Base-by-base conservation (phyloP, 805 yeast genomes). In the Pichia deserticola region DNA sequence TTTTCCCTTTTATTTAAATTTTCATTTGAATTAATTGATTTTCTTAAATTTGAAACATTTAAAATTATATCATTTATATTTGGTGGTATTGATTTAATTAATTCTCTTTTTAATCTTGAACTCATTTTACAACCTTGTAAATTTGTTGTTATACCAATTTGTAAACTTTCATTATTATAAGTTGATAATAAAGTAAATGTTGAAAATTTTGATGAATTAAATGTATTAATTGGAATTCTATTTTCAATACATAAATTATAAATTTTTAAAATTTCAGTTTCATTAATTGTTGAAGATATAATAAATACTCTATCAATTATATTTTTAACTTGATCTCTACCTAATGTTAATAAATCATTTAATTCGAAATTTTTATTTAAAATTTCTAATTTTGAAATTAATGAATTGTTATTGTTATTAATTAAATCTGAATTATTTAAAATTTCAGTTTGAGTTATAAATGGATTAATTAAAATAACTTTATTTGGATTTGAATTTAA, bases 81-180 rank as follows among this genome's bases (percentile, higher is more conserved):
- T 4, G 70, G 56, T 0, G 97, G 97, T 42, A 90, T 68, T 5
- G 75, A 66, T 33, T 77, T 71, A 1, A 80, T 78, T 40, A 88
- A 67, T 52, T 86, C 95, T 54, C 97, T 71, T 58, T 82, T 85
- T 57, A 90, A 76, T 57, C 96, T 74, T 48, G 82, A 78, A 1
- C 96, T 95, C 46, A 90, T 70, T 46, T 88, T 79, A 68, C 97
- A 90, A 5, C 97, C 97, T 66, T 86, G 86, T 0, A 96, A 95
- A 29, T 82, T 78, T 0, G 97, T 90, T 3, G 92, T 81, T 9
- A 90, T 79, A 0, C 96, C 95, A 47, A 90, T 57, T 63, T 86
- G 92, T 65, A 90, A 80, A 34, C 53, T 49, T 46, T 95, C 93
- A 50, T 82, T 81, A 2, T 72, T 68, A 60, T 77, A 79, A 0